Base-by-base conservation (phyloP, 2,329 filamentous ascomycete genomes). In the Mycosphaerella sp. region DNA sequence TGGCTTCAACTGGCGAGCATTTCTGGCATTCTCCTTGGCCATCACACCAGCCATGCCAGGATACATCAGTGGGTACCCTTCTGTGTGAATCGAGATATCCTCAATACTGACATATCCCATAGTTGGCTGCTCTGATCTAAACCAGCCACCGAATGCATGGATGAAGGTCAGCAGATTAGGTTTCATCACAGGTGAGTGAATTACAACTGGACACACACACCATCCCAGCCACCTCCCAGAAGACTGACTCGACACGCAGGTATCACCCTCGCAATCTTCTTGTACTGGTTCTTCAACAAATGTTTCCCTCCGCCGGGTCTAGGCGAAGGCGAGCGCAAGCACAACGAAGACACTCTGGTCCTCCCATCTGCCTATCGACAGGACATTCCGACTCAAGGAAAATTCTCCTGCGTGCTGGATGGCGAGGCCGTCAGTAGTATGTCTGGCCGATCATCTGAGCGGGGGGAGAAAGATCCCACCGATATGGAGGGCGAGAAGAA, bases 1-100 rank as follows among this genome's bases (percentile, higher is more conserved):
- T 4, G 63, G 62, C 21, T 50, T 62, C 16, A 65, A 65, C 30
- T 56, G 50, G 50, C 55, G 63, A 32, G 62, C 56, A 9, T 60
- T 62, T 42, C 42, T 54, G 12, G 63, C 63, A 2, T 65, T 60
- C 46, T 21, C 56, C 2, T 43, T 63, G 9, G 62, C 39, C 3
- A 42, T 55, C n/a, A 41, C 41, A 34, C 53, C 53, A 32, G 53
- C 53, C 2, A 55, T 55, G 53, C 53, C 53, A 1, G 53, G 53
- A 4, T 55, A 55, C 10, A 49, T 52, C 32, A 55, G 50, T 52
- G 18, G 1, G 50, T 41, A 13, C 12, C 30, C 2, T 8, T 6
- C n/a, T 4, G 10, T 1, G 5, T 8, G n/a, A 34, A 16, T 25
- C 21, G 8, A 16, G 2, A 21, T 21, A 3, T 21, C 21, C 21